Conservation (phyloP, 75 land plant species). For the Isoetes taiwanensis region DNA sequence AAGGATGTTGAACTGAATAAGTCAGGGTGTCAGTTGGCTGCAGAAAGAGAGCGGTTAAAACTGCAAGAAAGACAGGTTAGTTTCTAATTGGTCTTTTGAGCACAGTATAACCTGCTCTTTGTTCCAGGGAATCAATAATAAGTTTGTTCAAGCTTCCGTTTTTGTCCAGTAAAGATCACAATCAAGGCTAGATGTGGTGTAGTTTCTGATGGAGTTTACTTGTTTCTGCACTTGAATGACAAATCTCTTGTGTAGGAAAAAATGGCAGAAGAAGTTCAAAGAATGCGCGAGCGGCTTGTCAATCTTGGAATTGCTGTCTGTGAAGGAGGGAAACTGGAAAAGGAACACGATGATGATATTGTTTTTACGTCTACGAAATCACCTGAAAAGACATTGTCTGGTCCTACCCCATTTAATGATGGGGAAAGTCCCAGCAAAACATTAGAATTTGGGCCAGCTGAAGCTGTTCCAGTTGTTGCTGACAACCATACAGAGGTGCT, state of each 20-base stretch:
- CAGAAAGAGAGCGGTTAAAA: conserved; percentile 18
- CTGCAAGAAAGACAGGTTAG: conserved; percentile 25
- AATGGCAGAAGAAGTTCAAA: conserved; percentile 26
- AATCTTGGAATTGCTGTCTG: conserved; percentile 23
- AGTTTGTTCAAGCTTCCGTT: no score
- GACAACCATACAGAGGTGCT: no score
- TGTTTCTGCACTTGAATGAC: conserved; percentile 1
- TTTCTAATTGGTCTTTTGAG: no score
- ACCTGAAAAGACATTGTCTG: conserved; percentile 8
- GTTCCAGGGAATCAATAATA: no score
- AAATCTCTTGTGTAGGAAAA: conserved; percentile 13
- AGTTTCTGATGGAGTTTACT: background rate
- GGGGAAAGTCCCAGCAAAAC: no score
- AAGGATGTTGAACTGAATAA: conserved; percentile 6
- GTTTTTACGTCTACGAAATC: background rate
- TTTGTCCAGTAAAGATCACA: no score
- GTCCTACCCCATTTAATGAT: no score
- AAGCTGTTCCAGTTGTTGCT: no score
- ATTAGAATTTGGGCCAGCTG: no score
- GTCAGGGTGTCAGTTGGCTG: conserved; percentile 14
- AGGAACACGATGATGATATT: background rate
- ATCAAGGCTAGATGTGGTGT: no score
- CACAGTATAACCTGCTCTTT: no score
- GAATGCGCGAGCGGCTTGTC: conserved; percentile 23
- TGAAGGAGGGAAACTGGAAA: conserved; percentile 5